Evolutionary conservation across 768 basidiomycete species (phyloP).

Genomic region (Pleurotus ostreatus): DNA sequence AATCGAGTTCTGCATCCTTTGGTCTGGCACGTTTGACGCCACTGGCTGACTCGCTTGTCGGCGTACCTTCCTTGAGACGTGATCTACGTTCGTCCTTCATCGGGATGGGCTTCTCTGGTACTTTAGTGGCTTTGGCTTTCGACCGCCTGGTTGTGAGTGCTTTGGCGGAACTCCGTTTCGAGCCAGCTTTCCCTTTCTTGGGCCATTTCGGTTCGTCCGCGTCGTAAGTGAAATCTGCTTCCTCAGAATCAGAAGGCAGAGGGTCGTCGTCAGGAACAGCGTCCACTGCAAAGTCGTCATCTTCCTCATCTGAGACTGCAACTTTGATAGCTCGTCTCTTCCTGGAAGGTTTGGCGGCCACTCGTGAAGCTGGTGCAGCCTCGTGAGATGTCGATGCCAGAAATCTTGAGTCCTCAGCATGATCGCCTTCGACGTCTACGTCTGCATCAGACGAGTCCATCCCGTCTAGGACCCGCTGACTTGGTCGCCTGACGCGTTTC

Average conservation of each 20-base stretch:
- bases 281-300: slow-evolving; percentile 14
- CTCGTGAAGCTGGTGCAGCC: background rate
- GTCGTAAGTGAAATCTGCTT: slow-evolving; percentile 15
- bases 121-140: slow-evolving; percentile 13
- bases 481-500: slow-evolving; percentile 10
- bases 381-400: background rate
- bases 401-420: background rate
- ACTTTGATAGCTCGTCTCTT: slow-evolving; percentile 20
- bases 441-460: slow-evolving; percentile 16
- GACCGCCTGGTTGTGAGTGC: slow-evolving; percentile 1
- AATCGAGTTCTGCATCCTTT: slow-evolving; percentile 20
- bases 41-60: slow-evolving; percentile 17
- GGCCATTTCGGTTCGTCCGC: slow-evolving; percentile 10
- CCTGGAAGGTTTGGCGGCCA: slow-evolving; percentile 12
- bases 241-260: slow-evolving; percentile 14
- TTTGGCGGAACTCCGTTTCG: slow-evolving; percentile 13
- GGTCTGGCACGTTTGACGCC: slow-evolving; percentile 29
- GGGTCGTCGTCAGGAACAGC: slow-evolving; percentile 18
- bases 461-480: slow-evolving; percentile 14
- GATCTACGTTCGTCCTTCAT: slow-evolving; percentile 39
- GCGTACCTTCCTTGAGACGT: background rate
- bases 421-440: slow-evolving; percentile 14
- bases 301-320: slow-evolving; percentile 18
- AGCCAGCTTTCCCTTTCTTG: slow-evolving; percentile 12
- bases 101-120: slow-evolving; percentile 24